These are phyloP conservation scores for Dipodascopsis uninucleata DNA, from an alignment of 805 yeast species.

Conservation along the genomic window DNA sequence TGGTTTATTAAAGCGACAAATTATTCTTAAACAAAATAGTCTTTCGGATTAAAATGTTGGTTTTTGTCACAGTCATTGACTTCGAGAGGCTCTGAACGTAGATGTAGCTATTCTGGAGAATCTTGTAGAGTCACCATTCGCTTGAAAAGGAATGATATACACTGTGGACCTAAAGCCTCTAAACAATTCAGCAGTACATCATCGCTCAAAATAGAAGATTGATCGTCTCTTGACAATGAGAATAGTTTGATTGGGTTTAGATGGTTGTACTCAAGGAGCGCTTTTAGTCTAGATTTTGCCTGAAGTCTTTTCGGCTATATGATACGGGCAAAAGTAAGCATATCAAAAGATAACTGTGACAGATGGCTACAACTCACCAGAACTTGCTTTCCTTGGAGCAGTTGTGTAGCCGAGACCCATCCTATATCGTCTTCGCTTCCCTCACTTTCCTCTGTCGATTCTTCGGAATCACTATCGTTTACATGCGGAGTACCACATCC, in stretches of 20 bases:
- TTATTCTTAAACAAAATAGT: no score
- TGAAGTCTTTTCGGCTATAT: slow-evolving; percentile 33
- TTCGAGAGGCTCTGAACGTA: no score
- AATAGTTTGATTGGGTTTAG: slow-evolving; percentile 52
- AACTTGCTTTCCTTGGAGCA: slow-evolving; percentile 27
- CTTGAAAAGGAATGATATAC: background rate
- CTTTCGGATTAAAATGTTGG: no score
- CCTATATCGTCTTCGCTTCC: slow-evolving; percentile 31
- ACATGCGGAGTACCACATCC: slow-evolving; percentile 40
- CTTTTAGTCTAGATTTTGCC: slow-evolving; percentile 49
- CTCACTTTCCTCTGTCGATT: slow-evolving; percentile 31
- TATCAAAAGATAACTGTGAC: no score
- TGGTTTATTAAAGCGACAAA: no score
- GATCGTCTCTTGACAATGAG: slow-evolving; percentile 4
- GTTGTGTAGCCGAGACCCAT: slow-evolving; percentile 59
- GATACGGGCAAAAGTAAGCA: no score
- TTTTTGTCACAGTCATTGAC: no score
- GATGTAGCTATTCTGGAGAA: no score
- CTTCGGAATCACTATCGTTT: slow-evolving; percentile 29
- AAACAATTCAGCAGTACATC: slow-evolving; percentile 10
- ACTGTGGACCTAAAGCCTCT: slow-evolving; percentile 3
- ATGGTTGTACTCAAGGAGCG: slow-evolving; percentile 62
- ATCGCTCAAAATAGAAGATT: slow-evolving; percentile 9
- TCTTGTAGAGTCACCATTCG: background rate
- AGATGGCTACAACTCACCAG: no score